These are phyloP conservation scores for Exophiala mesophila DNA, from an alignment of 2,329 filamentous ascomycete species.

Conservation along the genomic window DNA sequence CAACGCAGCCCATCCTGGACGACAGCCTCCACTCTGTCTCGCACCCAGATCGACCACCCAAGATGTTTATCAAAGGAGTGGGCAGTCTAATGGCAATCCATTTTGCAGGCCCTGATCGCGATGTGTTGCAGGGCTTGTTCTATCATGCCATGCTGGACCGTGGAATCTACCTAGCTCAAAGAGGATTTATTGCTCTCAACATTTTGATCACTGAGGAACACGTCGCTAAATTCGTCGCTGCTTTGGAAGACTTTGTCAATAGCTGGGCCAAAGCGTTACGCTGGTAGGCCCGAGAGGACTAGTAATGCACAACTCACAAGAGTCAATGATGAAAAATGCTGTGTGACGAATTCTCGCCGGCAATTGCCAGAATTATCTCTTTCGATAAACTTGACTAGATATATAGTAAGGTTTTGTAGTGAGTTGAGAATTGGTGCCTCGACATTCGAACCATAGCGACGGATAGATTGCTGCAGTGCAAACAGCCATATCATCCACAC, in stretches of 20 bases:
- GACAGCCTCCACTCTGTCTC: constrained; percentile 6
- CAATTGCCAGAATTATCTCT: too few relatives aligned
- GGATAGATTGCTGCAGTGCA: too few relatives aligned
- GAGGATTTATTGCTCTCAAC: constrained; percentile 32
- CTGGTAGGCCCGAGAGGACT: not conserved
- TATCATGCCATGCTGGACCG: constrained; percentile 30
- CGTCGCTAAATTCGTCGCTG: constrained; percentile 19
- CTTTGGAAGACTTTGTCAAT: constrained; percentile 18
- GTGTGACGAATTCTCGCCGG: too few relatives aligned
- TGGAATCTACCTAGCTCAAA: constrained; percentile 29
- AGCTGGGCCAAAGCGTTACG: constrained; percentile 6
- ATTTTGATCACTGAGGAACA: constrained; percentile 27
- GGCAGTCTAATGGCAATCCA: constrained; percentile 32
- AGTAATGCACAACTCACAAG: too few relatives aligned
- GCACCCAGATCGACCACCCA: constrained; percentile 19
- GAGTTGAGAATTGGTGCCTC: too few relatives aligned
- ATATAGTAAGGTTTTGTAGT: too few relatives aligned
- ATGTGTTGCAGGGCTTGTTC: constrained; percentile 26
- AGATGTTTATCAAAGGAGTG: constrained; percentile 30
- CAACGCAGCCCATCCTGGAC: constrained; percentile 8
- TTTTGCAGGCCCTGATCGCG: constrained; percentile 24
- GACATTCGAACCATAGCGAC: too few relatives aligned
- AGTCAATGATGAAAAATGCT: too few relatives aligned
- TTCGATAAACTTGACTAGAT: too few relatives aligned
- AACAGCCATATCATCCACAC: too few relatives aligned